These are phyloP conservation scores for Macrocystidia cucumis DNA, from an alignment of 1,284 basidiomycete genomes.

Conservation along the genomic window DNA sequence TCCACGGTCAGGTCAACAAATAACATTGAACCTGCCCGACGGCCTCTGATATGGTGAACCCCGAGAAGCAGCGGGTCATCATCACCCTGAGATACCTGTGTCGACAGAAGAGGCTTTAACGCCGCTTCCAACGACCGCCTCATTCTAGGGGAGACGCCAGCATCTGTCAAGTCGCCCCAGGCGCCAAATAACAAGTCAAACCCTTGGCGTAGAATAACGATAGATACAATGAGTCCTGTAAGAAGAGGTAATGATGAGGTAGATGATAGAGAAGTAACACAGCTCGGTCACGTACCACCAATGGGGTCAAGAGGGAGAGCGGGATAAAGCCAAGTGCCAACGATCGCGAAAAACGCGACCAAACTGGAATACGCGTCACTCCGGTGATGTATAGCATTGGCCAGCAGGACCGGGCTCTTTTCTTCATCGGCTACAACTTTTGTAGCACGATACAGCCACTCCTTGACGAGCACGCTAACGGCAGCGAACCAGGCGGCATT, in stretches of 20 bases:
- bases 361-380: conserved; percentile 89
- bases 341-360: conserved; percentile 84
- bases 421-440: conserved; percentile 87
- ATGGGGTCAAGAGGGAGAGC: conserved; percentile 90
- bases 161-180: conserved; percentile 81
- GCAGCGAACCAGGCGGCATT: conserved; percentile 97
- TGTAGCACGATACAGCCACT: conserved; percentile 88
- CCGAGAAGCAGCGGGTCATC: conserved; percentile 31
- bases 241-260: conserved; percentile 9
- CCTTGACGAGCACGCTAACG: conserved; percentile 76
- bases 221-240: conserved; percentile 76
- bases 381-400: conserved; percentile 92
- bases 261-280: neutral
- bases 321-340: conserved; percentile 81
- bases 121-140: conserved; percentile 43
- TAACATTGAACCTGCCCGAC: conserved; percentile 69
- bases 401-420: conserved; percentile 83
- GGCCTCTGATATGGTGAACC: conserved; percentile 64
- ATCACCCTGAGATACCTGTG: conserved; percentile 11
- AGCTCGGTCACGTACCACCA: conserved; percentile 55
- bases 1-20: conserved; percentile 70
- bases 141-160: conserved; percentile 61
- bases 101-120: conserved; percentile 45
- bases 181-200: conserved; percentile 64
- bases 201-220: conserved; percentile 88